These are phyloP conservation scores for Cubamyces lactineus DNA, from an alignment of 768 basidiomycete species.

Conservation along the genomic window DNA sequence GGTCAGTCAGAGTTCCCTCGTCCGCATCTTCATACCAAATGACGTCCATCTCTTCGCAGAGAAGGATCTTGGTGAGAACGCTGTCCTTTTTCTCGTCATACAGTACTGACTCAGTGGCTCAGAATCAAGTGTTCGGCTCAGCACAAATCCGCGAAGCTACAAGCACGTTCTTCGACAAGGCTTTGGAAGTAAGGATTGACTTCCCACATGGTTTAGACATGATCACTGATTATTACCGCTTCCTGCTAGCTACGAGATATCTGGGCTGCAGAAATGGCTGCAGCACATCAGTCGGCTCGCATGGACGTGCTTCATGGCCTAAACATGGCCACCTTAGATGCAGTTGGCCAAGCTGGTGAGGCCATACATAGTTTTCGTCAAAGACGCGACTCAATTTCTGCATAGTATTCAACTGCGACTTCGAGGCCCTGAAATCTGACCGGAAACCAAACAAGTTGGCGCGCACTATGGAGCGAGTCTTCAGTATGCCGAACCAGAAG, in stretches of 20 bases:
- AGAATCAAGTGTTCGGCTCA: conserved; percentile 43
- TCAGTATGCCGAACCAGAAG: conserved; percentile 19
- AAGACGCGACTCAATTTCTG: background rate
- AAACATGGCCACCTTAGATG: conserved; percentile 41
- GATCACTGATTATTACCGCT: background rate
- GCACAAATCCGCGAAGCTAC: conserved; percentile 61
- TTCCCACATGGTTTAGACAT: too few species aligned
- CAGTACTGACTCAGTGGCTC: too few species aligned
- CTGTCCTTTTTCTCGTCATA: too few species aligned
- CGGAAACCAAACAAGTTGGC: conserved; percentile 37
- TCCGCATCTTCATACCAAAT: too few species aligned
- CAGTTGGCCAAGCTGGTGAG: conserved; percentile 46
- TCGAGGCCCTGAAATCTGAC: conserved; percentile 35
- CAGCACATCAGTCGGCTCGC: conserved; percentile 27
- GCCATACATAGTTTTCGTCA: background rate
- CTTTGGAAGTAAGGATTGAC: conserved; percentile 43
- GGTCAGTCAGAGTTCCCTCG: too few species aligned
- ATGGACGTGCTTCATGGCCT: conserved; percentile 41
- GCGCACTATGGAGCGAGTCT: conserved; percentile 34
- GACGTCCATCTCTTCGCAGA: too few species aligned
- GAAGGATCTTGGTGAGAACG: too few species aligned
- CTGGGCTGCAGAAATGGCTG: conserved; percentile 35
- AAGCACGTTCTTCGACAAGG: conserved; percentile 58
- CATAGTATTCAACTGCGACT: conserved; percentile 41
- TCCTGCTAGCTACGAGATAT: conserved; percentile 27